These are phyloP conservation scores for Xylaria sp. DNA, from an alignment of 2,329 filamentous ascomycete genomes.

Conservation along the genomic window DNA sequence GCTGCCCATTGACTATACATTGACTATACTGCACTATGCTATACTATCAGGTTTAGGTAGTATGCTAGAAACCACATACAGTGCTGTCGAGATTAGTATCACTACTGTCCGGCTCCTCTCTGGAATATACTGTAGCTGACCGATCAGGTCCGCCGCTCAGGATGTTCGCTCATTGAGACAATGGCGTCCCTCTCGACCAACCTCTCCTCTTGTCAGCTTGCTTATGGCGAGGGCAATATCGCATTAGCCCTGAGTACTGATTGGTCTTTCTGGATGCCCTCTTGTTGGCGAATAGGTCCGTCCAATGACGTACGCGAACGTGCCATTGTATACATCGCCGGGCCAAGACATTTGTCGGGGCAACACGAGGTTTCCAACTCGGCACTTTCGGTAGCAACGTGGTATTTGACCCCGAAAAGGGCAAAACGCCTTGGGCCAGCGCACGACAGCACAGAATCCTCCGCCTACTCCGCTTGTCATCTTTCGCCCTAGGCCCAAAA, in stretches of 20 bases:
- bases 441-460: not conserved
- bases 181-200: not conserved
- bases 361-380: constrained; percentile 39
- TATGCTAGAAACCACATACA: too few relatives aligned
- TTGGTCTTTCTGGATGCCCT: not conserved
- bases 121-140: not conserved
- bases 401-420: constrained; percentile 28
- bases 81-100: too few relatives aligned
- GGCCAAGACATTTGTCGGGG: constrained; percentile 38
- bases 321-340: constrained; percentile 12
- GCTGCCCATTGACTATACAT: too few relatives aligned
- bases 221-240: not conserved
- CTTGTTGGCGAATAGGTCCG: not conserved
- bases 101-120: not conserved
- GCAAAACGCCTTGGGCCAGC: constrained; percentile 29
- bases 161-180: not conserved
- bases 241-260: not conserved
- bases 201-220: too few relatives aligned
- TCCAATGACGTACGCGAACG: constrained; percentile 19
- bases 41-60: too few relatives aligned
- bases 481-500: constrained; percentile 18
- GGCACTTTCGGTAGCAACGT: constrained; percentile 33
- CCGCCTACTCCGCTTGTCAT: constrained; percentile 17
- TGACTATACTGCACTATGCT: too few relatives aligned
- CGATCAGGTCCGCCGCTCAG: not conserved